phyloP scores from a whole-genome alignment of 352 stramenopile species.

The Discostella stelligera region DNA sequence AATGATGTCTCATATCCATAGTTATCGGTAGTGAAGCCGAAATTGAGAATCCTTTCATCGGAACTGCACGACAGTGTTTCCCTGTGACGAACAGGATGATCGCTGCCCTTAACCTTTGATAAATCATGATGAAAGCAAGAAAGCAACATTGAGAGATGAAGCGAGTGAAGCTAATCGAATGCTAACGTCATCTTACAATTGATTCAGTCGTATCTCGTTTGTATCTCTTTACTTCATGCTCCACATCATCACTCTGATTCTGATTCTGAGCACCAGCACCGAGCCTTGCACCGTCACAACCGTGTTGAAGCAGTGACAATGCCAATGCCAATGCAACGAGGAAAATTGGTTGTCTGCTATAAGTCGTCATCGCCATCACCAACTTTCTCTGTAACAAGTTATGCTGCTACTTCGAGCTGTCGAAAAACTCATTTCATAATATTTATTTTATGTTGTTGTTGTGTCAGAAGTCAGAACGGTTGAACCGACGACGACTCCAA shows the following conservation, averaged over 20 bases:
- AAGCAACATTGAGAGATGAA: slow-evolving; percentile 1
- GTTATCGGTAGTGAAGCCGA: slow-evolving; percentile 6
- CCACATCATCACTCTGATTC: not conserved
- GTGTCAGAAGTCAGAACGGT: not conserved
- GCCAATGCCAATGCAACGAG: not conserved
- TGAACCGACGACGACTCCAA: not conserved
- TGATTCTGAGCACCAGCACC: not conserved
- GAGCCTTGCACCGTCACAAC: not conserved
- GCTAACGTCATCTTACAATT: not conserved
- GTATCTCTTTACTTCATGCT: not conserved
- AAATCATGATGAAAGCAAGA: not conserved
- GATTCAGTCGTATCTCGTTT: not conserved
- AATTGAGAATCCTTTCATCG: slow-evolving; percentile 5
- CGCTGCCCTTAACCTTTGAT: not conserved
- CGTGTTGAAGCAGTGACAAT: not conserved
- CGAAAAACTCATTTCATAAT: too few species aligned
- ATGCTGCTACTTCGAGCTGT: too few species aligned
- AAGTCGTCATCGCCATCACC: not conserved
- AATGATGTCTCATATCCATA: slow-evolving; percentile 6
- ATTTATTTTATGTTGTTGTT: not conserved
- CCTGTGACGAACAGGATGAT: not conserved
- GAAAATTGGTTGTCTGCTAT: not conserved
- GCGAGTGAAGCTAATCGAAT: not conserved
- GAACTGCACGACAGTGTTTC: not conserved
- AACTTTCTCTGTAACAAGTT: not conserved